Base-by-base conservation (phyloP, 2,329 filamentous ascomycete species). In the Colletotrichum sp. region DNA sequence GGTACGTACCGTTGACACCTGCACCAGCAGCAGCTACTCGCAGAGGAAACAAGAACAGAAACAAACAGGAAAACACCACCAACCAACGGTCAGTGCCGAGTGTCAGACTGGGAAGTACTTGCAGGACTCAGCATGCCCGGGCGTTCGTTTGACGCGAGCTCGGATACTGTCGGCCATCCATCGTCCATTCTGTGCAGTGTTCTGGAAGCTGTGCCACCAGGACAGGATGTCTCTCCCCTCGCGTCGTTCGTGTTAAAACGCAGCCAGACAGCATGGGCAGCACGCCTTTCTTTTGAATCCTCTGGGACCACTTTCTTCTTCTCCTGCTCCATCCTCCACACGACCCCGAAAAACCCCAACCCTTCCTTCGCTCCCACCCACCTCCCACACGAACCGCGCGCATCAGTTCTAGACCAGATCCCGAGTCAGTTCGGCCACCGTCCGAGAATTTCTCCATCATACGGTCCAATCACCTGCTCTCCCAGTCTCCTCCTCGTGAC, bases 381-480 rank as follows among this genome's bases (percentile, higher is more conserved):
- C 57, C 33, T 31, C 33, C 34, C 33, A 57, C 66, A 69, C 59
- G 66, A 72, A 38, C 66, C 66, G 43, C 47, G 66, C 21, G 8
- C 27, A 11, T 11, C 68, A 58, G 72, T 34, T 72, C 68, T 51
- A 72, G 72, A 72, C 72, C 68, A 51, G 24, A 9, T 21, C 38
- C 38, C 67, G 72, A 72, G 72, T 74, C 72, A 74, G 57, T 47
- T 72, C 57, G 68, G 71, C 11, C 68, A 66, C 55, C 62, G 57
- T 74, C 68, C 68, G 68, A 74, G 62, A 67, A 74, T 67, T 64
- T 74, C 68, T 74, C 68, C 72, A 72, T 47, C 16, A 8, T 21
- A 24, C 11, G 4, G 36, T 6, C 72, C 72, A 72, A 71, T 73
- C 43, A 43, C 21, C 18, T 2, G 18, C 7, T 6, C 21, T 9